A percentile compares a stretch with the other conserved stretches of the same genome.
Evolutionary conservation across 108 stramenopile species (phyloP).

Genomic region (Skeletonema menzelii): DNA sequence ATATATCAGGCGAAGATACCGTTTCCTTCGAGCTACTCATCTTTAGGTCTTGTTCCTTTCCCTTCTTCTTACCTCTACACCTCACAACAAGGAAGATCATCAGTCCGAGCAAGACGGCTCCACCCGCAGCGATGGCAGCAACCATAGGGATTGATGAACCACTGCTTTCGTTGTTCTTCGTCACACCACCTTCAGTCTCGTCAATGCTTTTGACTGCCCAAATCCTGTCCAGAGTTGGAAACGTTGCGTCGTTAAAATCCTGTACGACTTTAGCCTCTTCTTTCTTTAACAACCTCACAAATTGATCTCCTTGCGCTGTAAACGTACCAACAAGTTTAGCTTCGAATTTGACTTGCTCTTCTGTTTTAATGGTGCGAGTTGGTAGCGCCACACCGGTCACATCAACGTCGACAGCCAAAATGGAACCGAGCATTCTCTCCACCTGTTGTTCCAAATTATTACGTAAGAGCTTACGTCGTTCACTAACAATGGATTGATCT

Average conservation of each 20-base stretch:
- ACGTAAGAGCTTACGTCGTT: neutral
- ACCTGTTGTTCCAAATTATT: neutral
- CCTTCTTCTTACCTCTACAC: neutral
- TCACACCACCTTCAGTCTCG: neutral
- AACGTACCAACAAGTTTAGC: neutral
- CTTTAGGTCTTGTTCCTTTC: neutral
- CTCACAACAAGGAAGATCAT: neutral
- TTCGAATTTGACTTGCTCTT: neutral
- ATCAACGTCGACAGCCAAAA: neutral
- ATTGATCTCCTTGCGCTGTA: neutral
- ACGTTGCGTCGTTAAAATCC: neutral
- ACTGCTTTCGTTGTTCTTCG: neutral
- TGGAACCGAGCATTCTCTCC: neutral
- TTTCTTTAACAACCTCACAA: neutral
- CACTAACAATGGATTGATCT: constrained; percentile 4
- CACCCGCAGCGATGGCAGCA: neutral
- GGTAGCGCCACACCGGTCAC: neutral
- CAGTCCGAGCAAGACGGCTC: neutral
- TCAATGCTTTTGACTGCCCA: neutral
- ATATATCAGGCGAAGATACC: neutral
- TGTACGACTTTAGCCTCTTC: neutral
- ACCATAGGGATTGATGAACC: neutral
- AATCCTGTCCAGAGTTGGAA: neutral
- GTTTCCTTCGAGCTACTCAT: neutral
- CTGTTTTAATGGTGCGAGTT: neutral